phyloP scores from a whole-genome alignment of 345 rosid species.

The Bruguiera sexangula region DNA sequence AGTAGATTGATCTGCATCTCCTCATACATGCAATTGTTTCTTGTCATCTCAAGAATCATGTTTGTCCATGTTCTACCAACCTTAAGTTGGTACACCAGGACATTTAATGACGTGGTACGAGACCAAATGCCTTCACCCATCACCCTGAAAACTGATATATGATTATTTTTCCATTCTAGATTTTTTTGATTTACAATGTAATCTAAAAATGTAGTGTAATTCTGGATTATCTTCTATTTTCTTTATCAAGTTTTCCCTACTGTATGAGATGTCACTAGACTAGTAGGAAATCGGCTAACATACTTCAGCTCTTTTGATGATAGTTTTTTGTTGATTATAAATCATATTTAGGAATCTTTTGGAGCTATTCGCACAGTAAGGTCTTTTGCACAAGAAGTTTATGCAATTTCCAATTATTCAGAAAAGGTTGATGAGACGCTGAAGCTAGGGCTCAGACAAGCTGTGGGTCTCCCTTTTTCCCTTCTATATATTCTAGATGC shows the following conservation, averaged over 20 bases:
- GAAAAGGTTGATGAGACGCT: conserved; percentile 85
- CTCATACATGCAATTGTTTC: too few species aligned
- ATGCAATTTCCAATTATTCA: conserved; percentile 63
- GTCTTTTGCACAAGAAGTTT: conserved; percentile 83
- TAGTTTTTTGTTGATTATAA: conserved; percentile 3
- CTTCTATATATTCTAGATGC: not conserved
- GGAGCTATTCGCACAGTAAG: conserved; percentile 94
- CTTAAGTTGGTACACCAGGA: too few species aligned
- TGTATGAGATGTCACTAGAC: not conserved
- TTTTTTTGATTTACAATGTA: not conserved
- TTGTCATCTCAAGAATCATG: too few species aligned
- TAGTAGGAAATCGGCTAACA: not conserved
- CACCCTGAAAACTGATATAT: too few species aligned
- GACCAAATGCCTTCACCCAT: too few species aligned
- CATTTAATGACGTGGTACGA: too few species aligned
- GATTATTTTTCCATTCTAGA: too few species aligned
- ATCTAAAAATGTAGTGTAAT: not conserved
- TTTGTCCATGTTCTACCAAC: too few species aligned
- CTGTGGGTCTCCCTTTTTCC: conserved; percentile 48
- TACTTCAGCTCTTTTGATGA: not conserved
- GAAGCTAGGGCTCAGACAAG: conserved; percentile 80
- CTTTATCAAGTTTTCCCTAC: not conserved
- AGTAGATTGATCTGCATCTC: too few species aligned
- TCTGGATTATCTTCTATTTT: not conserved
- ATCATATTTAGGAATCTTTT: conserved; percentile 72